These are phyloP conservation scores for Neoboletus magnificus DNA, from an alignment of 768 basidiomycete species.

Conservation along the genomic window DNA sequence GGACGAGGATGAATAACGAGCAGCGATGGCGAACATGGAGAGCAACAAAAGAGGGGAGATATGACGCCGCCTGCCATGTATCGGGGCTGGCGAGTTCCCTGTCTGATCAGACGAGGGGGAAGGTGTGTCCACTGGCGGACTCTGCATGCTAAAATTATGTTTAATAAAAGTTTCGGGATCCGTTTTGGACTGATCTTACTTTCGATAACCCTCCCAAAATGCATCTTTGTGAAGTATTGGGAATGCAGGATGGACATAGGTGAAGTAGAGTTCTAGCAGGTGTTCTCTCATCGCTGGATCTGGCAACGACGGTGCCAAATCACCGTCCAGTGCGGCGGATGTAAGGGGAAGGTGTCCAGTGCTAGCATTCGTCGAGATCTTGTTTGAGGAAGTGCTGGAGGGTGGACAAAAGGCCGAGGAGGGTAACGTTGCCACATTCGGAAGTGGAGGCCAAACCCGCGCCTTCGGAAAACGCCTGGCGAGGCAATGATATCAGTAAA, in stretches of 20 bases:
- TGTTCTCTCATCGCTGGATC: slow-evolving; percentile 57
- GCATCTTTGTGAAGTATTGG: slow-evolving; percentile 72
- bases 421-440: slow-evolving; percentile 19
- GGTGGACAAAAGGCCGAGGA: slow-evolving; percentile 5
- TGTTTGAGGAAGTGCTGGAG: not conserved
- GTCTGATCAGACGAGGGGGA: slow-evolving; percentile 27
- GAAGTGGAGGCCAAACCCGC: slow-evolving; percentile 80
- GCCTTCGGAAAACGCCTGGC: slow-evolving; percentile 79
- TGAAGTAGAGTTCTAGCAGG: slow-evolving; percentile 74
- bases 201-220: slow-evolving; percentile 58
- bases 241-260: slow-evolving; percentile 74
- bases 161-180: not conserved
- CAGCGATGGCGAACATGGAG: slow-evolving; percentile 80
- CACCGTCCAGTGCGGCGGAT: slow-evolving; percentile 31
- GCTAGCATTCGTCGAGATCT: slow-evolving; percentile 6
- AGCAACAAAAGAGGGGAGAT: slow-evolving; percentile 69
- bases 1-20: slow-evolving; percentile 54
- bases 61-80: slow-evolving; percentile 41
- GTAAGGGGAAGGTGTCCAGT: slow-evolving; percentile 16
- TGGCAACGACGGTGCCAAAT: slow-evolving; percentile 50
- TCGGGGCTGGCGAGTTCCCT: slow-evolving; percentile 32
- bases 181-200: slow-evolving; percentile 26
- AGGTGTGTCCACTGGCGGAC: slow-evolving; percentile 30
- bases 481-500: slow-evolving; percentile 10
- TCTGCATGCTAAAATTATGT: slow-evolving; percentile 20